Conservation (phyloP, 2,329 filamentous ascomycete species). For the Exophiala calicioides region DNA sequence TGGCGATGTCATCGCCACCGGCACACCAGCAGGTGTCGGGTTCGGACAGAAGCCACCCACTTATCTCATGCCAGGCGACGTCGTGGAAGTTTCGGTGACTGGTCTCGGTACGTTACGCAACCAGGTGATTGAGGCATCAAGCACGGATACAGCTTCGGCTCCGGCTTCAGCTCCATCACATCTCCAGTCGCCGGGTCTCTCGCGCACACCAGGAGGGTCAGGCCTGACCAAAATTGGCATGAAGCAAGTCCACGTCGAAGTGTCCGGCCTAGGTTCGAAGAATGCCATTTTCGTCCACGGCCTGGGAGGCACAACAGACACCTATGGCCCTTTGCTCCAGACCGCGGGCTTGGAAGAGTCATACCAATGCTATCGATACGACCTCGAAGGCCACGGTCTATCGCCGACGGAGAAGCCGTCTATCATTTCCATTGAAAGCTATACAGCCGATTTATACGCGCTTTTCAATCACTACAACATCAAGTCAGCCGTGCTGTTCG, state of each 20-base stretch:
- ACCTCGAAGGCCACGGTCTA: conserved; percentile 59
- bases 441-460: conserved; percentile 44
- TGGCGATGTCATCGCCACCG: conserved; percentile 55
- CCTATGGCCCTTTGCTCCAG: conserved; percentile 49
- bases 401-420: conserved; percentile 53
- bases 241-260: no score
- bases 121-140: no score
- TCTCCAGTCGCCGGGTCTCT: no score
- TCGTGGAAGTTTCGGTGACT: conserved; percentile 43
- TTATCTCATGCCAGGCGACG: conserved; percentile 42
- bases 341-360: conserved; percentile 28
- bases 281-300: no score
- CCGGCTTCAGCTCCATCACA: no score
- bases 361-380: conserved; percentile 48
- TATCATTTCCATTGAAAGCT: conserved; percentile 45
- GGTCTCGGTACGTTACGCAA: conserved; percentile 45
- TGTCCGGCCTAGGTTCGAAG: no score
- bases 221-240: no score
- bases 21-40: conserved; percentile 45
- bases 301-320: conserved; percentile 51
- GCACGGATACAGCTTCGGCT: no score
- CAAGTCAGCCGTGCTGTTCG: conserved; percentile 51
- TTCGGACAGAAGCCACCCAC: conserved; percentile 45
- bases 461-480: conserved; percentile 44
- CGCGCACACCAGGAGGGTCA: no score